Base-by-base conservation (phyloP, 2,329 filamentous ascomycete genomes). In the Didymosphaeria variabile region DNA sequence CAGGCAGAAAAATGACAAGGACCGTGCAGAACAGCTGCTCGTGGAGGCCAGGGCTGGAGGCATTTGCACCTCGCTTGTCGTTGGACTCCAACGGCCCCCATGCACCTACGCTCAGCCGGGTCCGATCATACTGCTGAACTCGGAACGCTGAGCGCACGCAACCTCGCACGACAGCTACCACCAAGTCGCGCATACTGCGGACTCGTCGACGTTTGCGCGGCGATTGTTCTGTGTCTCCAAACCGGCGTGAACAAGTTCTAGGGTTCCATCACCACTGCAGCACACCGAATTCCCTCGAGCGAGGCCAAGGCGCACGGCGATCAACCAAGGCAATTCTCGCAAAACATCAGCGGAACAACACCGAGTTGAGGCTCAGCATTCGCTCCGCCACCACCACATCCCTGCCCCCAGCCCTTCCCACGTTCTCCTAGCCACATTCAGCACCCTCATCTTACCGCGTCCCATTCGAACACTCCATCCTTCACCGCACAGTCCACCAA, bases 31-130 rank as follows among this genome's bases (percentile, higher is more conserved):
- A 7, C 4, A 44, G n/a, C n/a, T 21, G n/a, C 1, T 19, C n/a
- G n/a, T n/a, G n/a, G n/a, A n/a, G n/a, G n/a, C n/a, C n/a, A n/a
- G n/a, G n/a, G n/a, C n/a, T n/a, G n/a, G n/a, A n/a, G n/a, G n/a
- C n/a, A n/a, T n/a, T n/a, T n/a, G n/a, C 34, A 46, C 46, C 29
- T 50, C 46, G 46, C 46, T 50, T 34, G 29, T 50, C 46, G 46
- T 29, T 50, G 21, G 29, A 6, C 26, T 29, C 29, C 6, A 46
- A 31, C 46, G 46, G 26, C 46, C 29, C 26, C 46, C 26, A 50
- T 32, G 26, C 46, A 34, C 29, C 29, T 50, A 12, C 9, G 46
- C 46, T 19, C 46, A 32, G 46, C n/a, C 42, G n/a, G 46, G 29
- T 32, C 29, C 7, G n/a, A 50, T 50, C 46, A 3, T 34, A 32